Base-by-base conservation (phyloP, 2,329 filamentous ascomycete genomes). In the Lasiodiplodia citricola region DNA sequence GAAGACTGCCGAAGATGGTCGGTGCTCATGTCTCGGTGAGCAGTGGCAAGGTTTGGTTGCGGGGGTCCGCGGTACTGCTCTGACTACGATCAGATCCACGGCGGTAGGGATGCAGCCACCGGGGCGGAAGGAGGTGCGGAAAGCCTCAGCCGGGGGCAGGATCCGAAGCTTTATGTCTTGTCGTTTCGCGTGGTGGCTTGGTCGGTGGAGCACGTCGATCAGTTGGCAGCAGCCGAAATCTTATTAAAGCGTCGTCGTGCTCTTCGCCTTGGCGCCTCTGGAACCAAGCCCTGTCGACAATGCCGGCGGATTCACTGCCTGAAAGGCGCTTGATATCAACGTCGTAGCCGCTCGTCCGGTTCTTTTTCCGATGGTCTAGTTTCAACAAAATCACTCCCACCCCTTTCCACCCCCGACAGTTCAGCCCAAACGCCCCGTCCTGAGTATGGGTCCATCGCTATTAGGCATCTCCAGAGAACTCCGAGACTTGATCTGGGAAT, bases 401-500 rank as follows among this genome's bases (percentile, higher is more conserved):
- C 57, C 25, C 38, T 50, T 18, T 35, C 16, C 38, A 10, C 8
- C 8, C 35, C n/a, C 21, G 50, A 25, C 50, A 14, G 16, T 10
- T 13, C 14, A 54, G 6, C 14, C 54, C 28, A 28, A 4, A 28
- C 28, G 25, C 11, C 28, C n/a, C n/a, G 16, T 16, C 16, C 28
- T 7, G 41, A 35, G 25, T 28, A 63, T 63, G 58, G 58, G 58
- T 3, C 52, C 54, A n/a, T 57, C 38, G 25, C 23, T 67, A 28
- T 44, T 67, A 55, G 52, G 50, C 16, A 28, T 67, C 13, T 57
- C 64, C n/a, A 25, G 64, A 23, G 64, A 67, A 52, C n/a, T 67
- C 7, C 64, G 64, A 25, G 64, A 67, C 54, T 21, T 50, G 18
- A 51, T 67, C 31, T 67, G 64, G 64, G 64, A 67, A 51, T 57